phyloP scores from a whole-genome alignment of 2,329 filamentous ascomycete species.

The Neospermospora avenae region DNA sequence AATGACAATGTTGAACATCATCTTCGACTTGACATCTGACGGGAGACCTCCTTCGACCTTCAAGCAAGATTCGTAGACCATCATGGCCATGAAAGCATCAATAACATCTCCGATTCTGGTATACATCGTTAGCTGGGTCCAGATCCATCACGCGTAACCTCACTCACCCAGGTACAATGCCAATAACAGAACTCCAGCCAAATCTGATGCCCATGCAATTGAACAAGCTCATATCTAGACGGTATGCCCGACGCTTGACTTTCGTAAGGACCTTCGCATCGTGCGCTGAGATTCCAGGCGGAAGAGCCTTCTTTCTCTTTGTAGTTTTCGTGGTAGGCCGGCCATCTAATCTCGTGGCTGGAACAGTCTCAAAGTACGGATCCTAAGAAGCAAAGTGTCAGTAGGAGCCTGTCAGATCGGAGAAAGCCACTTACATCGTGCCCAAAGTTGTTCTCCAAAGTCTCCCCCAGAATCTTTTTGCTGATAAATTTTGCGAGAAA shows the following conservation, averaged over 20 bases:
- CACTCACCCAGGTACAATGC: slow-evolving; percentile 74
- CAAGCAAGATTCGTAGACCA: slow-evolving; percentile 70
- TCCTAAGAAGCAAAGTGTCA: slow-evolving; percentile 56
- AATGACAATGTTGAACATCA: slow-evolving; percentile 76
- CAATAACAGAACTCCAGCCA: slow-evolving; percentile 86
- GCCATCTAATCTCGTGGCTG: slow-evolving; percentile 66
- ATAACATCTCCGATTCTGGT: slow-evolving; percentile 68
- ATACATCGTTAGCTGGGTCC: slow-evolving; percentile 23
- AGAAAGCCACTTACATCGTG: slow-evolving; percentile 43
- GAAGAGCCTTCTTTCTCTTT: slow-evolving; percentile 81
- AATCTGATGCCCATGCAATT: slow-evolving; percentile 78
- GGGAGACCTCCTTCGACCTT: slow-evolving; percentile 76
- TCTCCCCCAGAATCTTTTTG: slow-evolving; percentile 56
- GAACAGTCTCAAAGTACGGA: slow-evolving; percentile 82
- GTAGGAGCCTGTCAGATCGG: not conserved
- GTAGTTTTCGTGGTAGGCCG: slow-evolving; percentile 65
- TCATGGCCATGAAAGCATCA: slow-evolving; percentile 70
- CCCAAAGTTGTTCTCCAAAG: slow-evolving; percentile 55
- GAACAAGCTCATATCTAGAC: slow-evolving; percentile 81
- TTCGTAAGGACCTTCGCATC: slow-evolving; percentile 81
- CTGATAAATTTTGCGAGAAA: slow-evolving; percentile 52
- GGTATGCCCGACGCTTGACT: slow-evolving; percentile 81
- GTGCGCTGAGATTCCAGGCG: slow-evolving; percentile 76
- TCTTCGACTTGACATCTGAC: slow-evolving; percentile 55
- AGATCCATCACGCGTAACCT: slow-evolving; percentile 2